Evolutionary conservation across 2,329 filamentous ascomycete species (phyloP).

Genomic region (Scleromitrula shiraiana): DNA sequence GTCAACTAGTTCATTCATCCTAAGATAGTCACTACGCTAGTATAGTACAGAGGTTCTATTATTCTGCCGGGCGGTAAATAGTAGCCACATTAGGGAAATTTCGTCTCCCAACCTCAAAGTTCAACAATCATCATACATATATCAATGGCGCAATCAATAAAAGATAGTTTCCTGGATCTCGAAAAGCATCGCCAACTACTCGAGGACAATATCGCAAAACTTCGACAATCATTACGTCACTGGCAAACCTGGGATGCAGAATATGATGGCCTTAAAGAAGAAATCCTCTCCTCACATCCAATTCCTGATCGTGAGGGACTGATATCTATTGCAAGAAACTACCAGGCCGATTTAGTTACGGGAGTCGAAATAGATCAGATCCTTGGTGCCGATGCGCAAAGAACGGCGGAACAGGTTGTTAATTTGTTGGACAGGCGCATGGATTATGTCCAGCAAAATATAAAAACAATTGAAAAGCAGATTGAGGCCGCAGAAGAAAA

Average conservation of each 20-base stretch:
- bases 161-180: slow-evolving; percentile 50
- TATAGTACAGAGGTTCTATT: too few species aligned
- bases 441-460: slow-evolving; percentile 84
- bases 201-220: slow-evolving; percentile 65
- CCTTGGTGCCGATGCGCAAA: slow-evolving; percentile 35
- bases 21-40: too few species aligned
- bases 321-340: slow-evolving; percentile 43
- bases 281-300: slow-evolving; percentile 46
- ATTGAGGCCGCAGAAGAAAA: slow-evolving; percentile 59
- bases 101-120: not conserved
- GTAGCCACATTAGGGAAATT: not conserved
- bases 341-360: slow-evolving; percentile 54
- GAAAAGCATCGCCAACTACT: slow-evolving; percentile 69
- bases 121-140: not conserved
- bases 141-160: slow-evolving; percentile 23
- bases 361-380: slow-evolving; percentile 48
- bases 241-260: slow-evolving; percentile 91
- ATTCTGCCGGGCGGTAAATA: not conserved
- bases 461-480: slow-evolving; percentile 63
- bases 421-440: slow-evolving; percentile 65
- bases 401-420: slow-evolving; percentile 54
- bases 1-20: too few species aligned
- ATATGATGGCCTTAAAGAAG: slow-evolving; percentile 82
- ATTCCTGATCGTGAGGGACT: slow-evolving; percentile 40
- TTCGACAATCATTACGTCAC: slow-evolving; percentile 69